Evolutionary conservation across 2,329 filamentous ascomycete genomes (phyloP).

Genomic region (Leptosphaerulina australis): DNA sequence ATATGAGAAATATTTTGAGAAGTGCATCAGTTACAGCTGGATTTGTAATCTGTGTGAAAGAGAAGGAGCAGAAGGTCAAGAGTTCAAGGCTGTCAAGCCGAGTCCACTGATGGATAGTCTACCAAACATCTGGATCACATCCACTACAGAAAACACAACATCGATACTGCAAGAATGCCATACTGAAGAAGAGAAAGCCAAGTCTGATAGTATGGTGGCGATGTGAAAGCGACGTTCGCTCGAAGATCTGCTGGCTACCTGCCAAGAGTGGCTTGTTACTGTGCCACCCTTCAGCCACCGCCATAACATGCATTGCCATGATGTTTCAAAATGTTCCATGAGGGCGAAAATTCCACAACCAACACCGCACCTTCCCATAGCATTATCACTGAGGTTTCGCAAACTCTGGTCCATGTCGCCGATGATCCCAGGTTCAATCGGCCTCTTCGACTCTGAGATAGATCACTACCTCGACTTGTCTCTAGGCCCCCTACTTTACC

Average conservation of each 20-base stretch:
- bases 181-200: not conserved
- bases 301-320: conserved; percentile 5
- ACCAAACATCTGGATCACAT: not conserved
- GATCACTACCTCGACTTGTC: not conserved
- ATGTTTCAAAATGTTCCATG: conserved; percentile 6
- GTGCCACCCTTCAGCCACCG: conserved; percentile 16
- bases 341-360: not conserved
- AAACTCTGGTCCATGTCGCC: not conserved
- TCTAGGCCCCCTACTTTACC: not conserved
- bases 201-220: not conserved
- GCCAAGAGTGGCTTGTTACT: conserved; percentile 13
- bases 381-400: not conserved
- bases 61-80: not conserved
- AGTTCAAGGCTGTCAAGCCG: not conserved
- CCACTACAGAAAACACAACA: not conserved
- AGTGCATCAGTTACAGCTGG: not conserved
- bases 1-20: not conserved
- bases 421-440: not conserved
- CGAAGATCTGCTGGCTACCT: not conserved
- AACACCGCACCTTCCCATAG: not conserved
- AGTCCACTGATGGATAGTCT: not conserved
- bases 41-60: not conserved
- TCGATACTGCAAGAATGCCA: not conserved
- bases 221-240: not conserved
- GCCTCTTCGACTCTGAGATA: not conserved